Percentiles rank a stretch among this genome's conserved stretches.
phyloP scores from a whole-genome alignment of 2,329 filamentous ascomycete species.

The Aspergillus novofumigatus region DNA sequence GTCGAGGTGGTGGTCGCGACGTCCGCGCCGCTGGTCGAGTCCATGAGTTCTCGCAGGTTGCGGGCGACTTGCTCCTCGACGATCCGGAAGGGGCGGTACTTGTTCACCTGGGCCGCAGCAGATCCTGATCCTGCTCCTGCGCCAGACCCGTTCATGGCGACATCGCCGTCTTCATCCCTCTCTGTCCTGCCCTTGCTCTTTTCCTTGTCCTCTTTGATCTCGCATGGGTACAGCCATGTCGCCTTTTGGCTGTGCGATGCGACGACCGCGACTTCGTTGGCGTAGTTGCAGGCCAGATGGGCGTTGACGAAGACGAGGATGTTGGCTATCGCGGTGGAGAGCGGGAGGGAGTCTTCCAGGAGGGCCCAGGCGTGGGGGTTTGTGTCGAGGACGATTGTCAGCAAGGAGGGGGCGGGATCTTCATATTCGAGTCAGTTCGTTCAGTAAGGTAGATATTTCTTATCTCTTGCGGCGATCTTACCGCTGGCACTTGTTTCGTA shows the following conservation, averaged over 20 bases:
- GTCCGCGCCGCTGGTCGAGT: conserved; percentile 61
- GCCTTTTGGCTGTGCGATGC: conserved; percentile 84
- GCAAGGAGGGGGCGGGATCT: conserved; percentile 69
- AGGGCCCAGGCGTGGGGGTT: conserved; percentile 93
- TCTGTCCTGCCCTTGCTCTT: conserved; percentile 5
- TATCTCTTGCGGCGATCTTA: conserved; percentile 17
- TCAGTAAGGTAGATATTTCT: neutral
- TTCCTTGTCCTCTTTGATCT: neutral
- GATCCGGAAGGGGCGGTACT: conserved; percentile 86
- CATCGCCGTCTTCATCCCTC: conserved; percentile 45
- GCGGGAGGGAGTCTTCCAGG: conserved; percentile 67
- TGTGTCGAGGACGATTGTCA: conserved; percentile 89
- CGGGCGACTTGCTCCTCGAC: conserved; percentile 76
- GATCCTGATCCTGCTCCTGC: conserved; percentile 24
- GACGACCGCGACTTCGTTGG: conserved; percentile 87
- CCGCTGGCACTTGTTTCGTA: conserved; percentile 47
- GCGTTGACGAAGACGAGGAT: conserved; percentile 96
- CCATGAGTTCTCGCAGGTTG: conserved; percentile 70
- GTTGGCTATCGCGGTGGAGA: conserved; percentile 80
- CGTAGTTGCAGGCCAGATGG: conserved; percentile 88
- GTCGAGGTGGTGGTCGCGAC: conserved; percentile 65
- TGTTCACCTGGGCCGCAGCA: conserved; percentile 61
- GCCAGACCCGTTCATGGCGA: conserved; percentile 52
- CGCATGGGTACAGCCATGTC: conserved; percentile 78
- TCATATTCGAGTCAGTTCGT: neutral